Evolutionary conservation across 164 flowering plant species (phyloP).

Genomic region (Tetracentron sinense): DNA sequence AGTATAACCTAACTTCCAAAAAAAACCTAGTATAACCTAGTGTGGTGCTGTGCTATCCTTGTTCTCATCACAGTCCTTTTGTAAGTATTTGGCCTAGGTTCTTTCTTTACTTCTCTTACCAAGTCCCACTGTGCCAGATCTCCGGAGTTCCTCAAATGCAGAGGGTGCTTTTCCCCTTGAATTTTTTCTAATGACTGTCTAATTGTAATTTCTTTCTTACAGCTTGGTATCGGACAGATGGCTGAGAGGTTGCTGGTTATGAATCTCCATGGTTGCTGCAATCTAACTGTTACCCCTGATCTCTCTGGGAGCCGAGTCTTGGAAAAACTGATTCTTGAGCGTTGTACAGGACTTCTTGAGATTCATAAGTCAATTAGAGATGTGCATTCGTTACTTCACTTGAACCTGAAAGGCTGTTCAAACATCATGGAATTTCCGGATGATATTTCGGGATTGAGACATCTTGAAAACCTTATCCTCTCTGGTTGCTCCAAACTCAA

Average conservation of each 20-base stretch:
- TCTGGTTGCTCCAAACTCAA: conserved; percentile 36
- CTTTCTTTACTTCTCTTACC: too few species aligned
- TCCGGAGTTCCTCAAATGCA: too few species aligned
- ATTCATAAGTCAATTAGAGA: conserved; percentile 36
- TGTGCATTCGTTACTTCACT: conserved; percentile 20
- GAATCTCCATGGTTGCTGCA: conserved; percentile 31
- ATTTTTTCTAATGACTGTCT: too few species aligned
- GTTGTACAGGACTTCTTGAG: conserved; percentile 21
- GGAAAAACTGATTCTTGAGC: conserved; percentile 36
- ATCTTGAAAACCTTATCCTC: conserved; percentile 36
- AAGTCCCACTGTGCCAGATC: too few species aligned
- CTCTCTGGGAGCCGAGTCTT: conserved; percentile 25
- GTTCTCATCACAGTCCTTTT: too few species aligned
- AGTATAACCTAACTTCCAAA: too few species aligned
- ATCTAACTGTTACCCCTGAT: conserved; percentile 37
- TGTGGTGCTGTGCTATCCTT: too few species aligned
- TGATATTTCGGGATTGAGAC: conserved; percentile 43
- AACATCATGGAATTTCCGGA: conserved; percentile 37
- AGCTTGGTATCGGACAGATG: conserved; percentile 20
- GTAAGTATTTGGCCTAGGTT: too few species aligned
- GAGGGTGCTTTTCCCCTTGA: background rate
- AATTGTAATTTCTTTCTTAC: too few species aligned
- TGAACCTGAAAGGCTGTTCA: conserved; percentile 33
- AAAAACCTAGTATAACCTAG: too few species aligned
- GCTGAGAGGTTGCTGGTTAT: conserved; percentile 34